A percentile compares a stretch with the other conserved stretches of the same genome.
Evolutionary conservation across 306 rosid species (phyloP).

Genomic region (Neltuma alba): DNA sequence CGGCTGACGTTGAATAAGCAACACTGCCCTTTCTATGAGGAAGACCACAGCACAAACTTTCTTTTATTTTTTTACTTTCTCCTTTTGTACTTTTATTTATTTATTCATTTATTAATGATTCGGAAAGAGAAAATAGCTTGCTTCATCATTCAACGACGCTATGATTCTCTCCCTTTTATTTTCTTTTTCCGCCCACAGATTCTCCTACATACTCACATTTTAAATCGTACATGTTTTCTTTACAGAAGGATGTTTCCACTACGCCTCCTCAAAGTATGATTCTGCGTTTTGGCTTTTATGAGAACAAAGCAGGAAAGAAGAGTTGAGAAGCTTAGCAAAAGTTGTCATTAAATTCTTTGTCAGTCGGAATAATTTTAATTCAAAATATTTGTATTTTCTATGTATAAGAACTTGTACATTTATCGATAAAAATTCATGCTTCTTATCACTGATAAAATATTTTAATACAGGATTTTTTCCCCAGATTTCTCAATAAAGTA

Average conservation of each 20-base stretch:
- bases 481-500: too few species aligned
- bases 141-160: constrained; percentile 20
- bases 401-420: too few species aligned
- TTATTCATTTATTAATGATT: background rate
- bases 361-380: too few species aligned
- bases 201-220: background rate
- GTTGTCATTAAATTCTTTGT: too few species aligned
- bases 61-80: background rate
- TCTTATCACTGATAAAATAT: too few species aligned
- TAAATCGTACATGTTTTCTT: background rate
- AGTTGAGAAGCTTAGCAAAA: too few species aligned
- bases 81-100: background rate
- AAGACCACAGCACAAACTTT: background rate
- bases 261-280: background rate
- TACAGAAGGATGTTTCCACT: constrained; percentile 40
- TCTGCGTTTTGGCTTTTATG: background rate
- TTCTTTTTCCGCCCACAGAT: background rate
- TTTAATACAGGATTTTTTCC: too few species aligned
- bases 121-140: background rate
- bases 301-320: too few species aligned
- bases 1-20: background rate
- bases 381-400: too few species aligned
- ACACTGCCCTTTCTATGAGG: background rate
- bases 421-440: too few species aligned
- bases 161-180: background rate